Percentiles rank a stretch among this genome's conserved stretches.
These are phyloP conservation scores for Exophiala mesophila DNA, from an alignment of 2,329 filamentous ascomycete genomes.

Conservation along the genomic window DNA sequence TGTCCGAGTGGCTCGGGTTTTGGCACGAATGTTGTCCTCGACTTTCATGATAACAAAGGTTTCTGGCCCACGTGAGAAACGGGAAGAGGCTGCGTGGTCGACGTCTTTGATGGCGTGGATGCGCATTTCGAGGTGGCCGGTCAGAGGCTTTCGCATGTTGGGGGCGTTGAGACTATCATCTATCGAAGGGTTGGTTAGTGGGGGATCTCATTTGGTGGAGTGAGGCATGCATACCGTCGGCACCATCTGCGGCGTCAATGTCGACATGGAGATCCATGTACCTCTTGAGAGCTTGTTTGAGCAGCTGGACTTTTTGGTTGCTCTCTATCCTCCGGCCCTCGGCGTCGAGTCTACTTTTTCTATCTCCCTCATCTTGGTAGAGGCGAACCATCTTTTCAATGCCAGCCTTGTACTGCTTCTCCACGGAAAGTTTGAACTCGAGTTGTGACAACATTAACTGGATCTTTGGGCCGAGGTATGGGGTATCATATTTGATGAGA, in stretches of 20 bases:
- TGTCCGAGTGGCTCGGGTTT: constrained; percentile 76
- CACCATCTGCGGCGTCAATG: constrained; percentile 70
- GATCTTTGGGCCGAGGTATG: constrained; percentile 90
- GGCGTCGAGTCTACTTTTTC: constrained; percentile 90
- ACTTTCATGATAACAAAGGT: constrained; percentile 96
- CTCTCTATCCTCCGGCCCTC: constrained; percentile 87
- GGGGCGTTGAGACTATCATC: constrained; percentile 96
- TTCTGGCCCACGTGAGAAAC: constrained; percentile 86
- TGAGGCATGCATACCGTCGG: constrained; percentile 62
- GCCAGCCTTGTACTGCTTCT: constrained; percentile 97
- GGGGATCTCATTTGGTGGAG: constrained; percentile 28
- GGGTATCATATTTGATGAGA: constrained; percentile 96
- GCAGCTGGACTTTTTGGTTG: constrained; percentile 92
- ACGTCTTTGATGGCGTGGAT: constrained; percentile 89
- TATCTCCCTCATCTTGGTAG: constrained; percentile 94
- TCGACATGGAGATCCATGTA: constrained; percentile 97
- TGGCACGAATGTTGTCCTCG: constrained; percentile 84
- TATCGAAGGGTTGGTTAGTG: constrained; percentile 34
- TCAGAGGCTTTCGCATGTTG: constrained; percentile 92
- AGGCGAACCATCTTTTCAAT: constrained; percentile 99
- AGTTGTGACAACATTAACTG: constrained; percentile 98
- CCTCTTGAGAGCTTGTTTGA: constrained; percentile 92
- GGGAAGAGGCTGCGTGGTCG: constrained; percentile 76
- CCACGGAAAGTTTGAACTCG: constrained; percentile 97
- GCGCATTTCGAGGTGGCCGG: constrained; percentile 79